A percentile compares a stretch with the other conserved stretches of the same genome.
These are phyloP conservation scores for Penicillium tannophilum DNA, from an alignment of 495 filamentous ascomycete genomes.

Conservation along the genomic window DNA sequence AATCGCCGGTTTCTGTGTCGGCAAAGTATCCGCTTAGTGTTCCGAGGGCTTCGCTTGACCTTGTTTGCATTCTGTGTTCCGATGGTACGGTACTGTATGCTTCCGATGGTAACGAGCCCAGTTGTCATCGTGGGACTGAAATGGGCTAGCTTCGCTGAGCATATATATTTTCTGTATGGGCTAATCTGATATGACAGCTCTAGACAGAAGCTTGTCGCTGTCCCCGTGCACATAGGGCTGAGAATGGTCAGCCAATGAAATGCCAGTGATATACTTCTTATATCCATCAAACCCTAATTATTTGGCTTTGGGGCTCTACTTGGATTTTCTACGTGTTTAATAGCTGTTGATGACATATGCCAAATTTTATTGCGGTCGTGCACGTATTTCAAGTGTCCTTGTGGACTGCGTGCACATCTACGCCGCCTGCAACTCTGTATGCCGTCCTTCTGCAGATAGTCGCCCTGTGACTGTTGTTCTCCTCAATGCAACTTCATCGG, in stretches of 20 bases:
- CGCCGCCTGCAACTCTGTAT: too few relatives aligned
- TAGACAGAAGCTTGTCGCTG: background rate
- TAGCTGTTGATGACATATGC: background rate
- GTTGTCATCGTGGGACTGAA: background rate
- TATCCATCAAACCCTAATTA: background rate
- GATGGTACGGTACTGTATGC: background rate
- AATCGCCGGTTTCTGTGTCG: background rate
- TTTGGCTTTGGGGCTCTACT: background rate
- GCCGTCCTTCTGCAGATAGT: too few relatives aligned
- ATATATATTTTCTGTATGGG: background rate
- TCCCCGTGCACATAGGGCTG: background rate
- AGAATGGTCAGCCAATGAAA: background rate
- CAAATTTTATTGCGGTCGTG: background rate
- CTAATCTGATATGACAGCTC: too few relatives aligned
- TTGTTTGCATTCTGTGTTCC: background rate
- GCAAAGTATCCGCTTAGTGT: too few relatives aligned
- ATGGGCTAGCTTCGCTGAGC: background rate
- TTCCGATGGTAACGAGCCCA: background rate
- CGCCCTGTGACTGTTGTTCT: too few relatives aligned
- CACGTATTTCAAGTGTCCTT: background rate
- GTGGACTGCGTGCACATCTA: too few relatives aligned
- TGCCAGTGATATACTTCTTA: background rate
- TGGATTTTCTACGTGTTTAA: background rate
- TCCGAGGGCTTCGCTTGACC: too few relatives aligned
- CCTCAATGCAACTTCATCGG: too few relatives aligned